phyloP scores from a whole-genome alignment of 1,139 yeast species.

The Nakaseomyces nivariensis region DNA sequence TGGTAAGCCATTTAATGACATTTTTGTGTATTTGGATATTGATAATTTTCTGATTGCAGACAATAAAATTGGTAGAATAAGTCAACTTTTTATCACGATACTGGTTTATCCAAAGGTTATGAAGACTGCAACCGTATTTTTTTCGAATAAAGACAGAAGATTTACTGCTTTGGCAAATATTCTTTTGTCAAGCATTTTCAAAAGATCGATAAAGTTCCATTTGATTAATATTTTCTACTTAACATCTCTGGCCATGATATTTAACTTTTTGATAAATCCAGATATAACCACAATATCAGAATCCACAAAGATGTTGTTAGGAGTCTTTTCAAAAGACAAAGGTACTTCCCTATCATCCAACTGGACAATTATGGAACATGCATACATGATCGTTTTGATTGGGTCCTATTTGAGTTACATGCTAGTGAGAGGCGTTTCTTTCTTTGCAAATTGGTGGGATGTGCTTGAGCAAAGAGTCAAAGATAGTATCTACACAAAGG shows the following conservation, averaged over 20 bases:
- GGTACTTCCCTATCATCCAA: not conserved
- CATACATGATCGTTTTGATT: not conserved
- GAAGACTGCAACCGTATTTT: not conserved
- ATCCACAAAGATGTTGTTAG: not conserved
- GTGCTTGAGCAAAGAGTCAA: conserved; percentile 37
- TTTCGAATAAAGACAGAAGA: not conserved
- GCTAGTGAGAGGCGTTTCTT: conserved; percentile 1
- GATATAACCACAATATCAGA: not conserved
- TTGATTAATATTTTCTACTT: not conserved
- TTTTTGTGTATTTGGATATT: not conserved
- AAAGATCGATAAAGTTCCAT: not conserved
- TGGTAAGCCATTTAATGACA: not conserved
- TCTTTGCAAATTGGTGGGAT: conserved; percentile 14
- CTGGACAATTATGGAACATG: not conserved
- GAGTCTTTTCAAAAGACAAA: not conserved
- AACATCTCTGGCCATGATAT: not conserved
- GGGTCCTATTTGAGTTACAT: not conserved
- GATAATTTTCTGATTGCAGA: not conserved
- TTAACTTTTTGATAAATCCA: not conserved
- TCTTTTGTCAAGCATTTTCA: not conserved
- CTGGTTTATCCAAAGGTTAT: not conserved
- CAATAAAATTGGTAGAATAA: not conserved
- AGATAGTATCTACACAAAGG: conserved; percentile 51
- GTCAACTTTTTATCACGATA: not conserved
- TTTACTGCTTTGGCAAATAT: not conserved